A percentile compares a stretch with the other conserved stretches of the same genome.
Evolutionary conservation across 352 stramenopile genomes (phyloP).

Genomic region (Plasmopara halstedii): DNA sequence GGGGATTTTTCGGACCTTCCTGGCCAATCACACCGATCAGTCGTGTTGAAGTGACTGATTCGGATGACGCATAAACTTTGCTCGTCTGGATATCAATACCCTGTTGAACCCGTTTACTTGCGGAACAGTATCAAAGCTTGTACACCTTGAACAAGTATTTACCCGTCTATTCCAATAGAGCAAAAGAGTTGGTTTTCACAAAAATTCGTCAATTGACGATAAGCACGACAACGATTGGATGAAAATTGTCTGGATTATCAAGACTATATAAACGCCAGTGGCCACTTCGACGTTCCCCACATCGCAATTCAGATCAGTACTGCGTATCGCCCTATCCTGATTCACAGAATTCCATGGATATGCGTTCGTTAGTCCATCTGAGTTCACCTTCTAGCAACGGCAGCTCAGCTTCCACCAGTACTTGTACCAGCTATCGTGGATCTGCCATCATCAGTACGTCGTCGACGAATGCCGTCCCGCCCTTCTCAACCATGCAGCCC

Average conservation of each 20-base stretch:
- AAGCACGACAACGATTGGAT: constrained; percentile 18
- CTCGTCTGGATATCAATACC: not conserved
- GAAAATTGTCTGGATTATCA: constrained; percentile 23
- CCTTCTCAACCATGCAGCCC: constrained; percentile 43
- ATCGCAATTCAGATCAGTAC: constrained; percentile 23
- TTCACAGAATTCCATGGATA: constrained; percentile 37
- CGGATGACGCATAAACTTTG: not conserved
- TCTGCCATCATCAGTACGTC: constrained; percentile 15
- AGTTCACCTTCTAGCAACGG: constrained; percentile 14
- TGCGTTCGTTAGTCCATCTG: constrained; percentile 68
- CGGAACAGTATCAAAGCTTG: not conserved
- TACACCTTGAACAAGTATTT: too few relatives aligned
- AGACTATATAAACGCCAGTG: constrained; percentile 6
- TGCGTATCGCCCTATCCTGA: too few relatives aligned
- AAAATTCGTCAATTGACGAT: constrained; percentile 22
- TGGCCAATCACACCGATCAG: constrained; percentile 20
- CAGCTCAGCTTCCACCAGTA: not conserved
- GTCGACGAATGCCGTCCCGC: constrained; percentile 27
- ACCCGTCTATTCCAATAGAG: not conserved
- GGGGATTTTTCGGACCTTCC: constrained; percentile 6
- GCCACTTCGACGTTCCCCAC: constrained; percentile 11
- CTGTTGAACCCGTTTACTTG: not conserved
- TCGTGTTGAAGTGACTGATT: constrained; percentile 3
- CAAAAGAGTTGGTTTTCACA: not conserved
- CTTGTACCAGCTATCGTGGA: not conserved